Evolutionary conservation across 176 grass and related monocot species (phyloP).

Genomic region (Puccinellia tenuiflora): DNA sequence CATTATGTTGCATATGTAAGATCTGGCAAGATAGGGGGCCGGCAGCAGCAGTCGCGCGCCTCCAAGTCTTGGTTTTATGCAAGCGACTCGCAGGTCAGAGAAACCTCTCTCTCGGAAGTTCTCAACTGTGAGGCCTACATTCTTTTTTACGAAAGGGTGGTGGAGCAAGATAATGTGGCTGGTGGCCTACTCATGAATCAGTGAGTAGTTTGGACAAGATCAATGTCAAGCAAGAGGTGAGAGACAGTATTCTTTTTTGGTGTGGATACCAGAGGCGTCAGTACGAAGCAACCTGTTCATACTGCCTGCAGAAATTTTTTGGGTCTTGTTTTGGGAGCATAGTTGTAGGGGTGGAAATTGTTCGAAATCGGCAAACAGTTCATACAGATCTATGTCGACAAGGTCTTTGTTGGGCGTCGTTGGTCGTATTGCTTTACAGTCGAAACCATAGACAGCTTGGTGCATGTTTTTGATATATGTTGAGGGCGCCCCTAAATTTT

Average conservation of each 20-base stretch:
- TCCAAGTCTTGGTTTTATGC: slow-evolving; percentile 61
- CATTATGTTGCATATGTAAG: slow-evolving; percentile 82
- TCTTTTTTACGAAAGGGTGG: slow-evolving; percentile 61
- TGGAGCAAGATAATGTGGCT: neutral
- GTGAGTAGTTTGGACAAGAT: slow-evolving; percentile 10
- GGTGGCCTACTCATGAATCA: neutral
- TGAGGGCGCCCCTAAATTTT: slow-evolving; percentile 40
- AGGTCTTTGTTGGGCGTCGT: no score
- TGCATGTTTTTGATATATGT: slow-evolving; percentile 3
- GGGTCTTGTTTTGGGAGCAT: neutral
- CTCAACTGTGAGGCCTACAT: slow-evolving; percentile 62
- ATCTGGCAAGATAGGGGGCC: slow-evolving; percentile 41
- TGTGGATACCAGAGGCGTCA: neutral
- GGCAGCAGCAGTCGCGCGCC: slow-evolving; percentile 6
- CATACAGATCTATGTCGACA: no score
- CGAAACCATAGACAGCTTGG: neutral
- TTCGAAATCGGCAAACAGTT: neutral
- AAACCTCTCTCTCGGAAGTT: slow-evolving; percentile 54
- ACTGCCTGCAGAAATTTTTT: slow-evolving; percentile 4
- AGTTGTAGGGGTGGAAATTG: slow-evolving; percentile 14
- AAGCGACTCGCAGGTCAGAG: slow-evolving; percentile 50
- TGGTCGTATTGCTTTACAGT: slow-evolving; percentile 8
- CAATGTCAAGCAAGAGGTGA: neutral
- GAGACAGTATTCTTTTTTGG: neutral
- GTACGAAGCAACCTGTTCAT: slow-evolving; percentile 22